Base-by-base conservation (phyloP, 83 land plant genomes). In the Larix sibirica region DNA sequence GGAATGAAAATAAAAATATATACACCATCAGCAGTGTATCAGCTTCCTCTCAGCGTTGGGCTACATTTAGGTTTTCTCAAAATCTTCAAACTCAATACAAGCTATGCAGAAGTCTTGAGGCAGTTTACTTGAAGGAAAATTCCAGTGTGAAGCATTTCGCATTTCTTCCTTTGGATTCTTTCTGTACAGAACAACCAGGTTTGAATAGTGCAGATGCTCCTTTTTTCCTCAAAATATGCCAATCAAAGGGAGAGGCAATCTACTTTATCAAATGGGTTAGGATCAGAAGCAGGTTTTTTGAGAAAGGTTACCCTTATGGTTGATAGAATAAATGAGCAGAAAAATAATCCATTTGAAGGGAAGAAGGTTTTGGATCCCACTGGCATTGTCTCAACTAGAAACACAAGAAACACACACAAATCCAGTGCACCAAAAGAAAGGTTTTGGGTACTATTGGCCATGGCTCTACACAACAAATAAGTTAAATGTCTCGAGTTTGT, bases 1-100 rank as follows among this genome's bases (percentile, higher is more conserved):
- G 77, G 3, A 88, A 91, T 50, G 92, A 94, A 82, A 91, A 91
- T 83, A 3, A 61, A 59, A 76, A 74, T 59, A 28, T 77, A 20
- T 83, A 40, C 77, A 69, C 12, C 40, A 5, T 17, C 44, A 61
- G 36, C 36, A 80, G 58, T 21, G 28, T 54, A 12, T 20, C 81
- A 40, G 36, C 62, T 69, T 70, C 50, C 81, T 60, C 42, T 28
- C 82, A 86, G 70, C 14, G 26, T 14, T 68, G 26, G 54, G 14
- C 50, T 40, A n/a, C 68, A 8, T 13, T 6, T 24, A 59, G 23
- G 40, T 77, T 64, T 21, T 42, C 78, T 18, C 23, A 14, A 8
- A 16, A 10, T 33, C 4, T 3, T 8, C 66, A 62, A 24, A 65
- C 69, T 21, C 69, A 65, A 26, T 10, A 65, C 10, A n/a, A 65